Conservation (phyloP, 164 flowering plant species). For the Magnolia changhungtana region DNA sequence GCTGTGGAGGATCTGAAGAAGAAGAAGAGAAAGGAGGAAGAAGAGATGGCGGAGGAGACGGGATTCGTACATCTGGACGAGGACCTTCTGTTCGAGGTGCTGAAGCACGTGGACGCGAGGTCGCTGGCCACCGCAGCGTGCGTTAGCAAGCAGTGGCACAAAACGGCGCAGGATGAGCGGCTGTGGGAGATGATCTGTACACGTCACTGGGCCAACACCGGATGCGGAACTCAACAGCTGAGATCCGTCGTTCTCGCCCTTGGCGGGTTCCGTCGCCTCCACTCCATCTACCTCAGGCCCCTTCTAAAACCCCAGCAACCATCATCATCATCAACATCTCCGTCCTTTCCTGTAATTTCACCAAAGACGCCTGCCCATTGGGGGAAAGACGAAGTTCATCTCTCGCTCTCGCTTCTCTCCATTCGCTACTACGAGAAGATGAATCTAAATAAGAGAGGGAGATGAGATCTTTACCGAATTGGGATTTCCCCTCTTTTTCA, state of each 20-base stretch:
- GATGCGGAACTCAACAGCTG: constrained; percentile 59
- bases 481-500: neutral
- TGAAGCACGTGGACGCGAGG: constrained; percentile 79
- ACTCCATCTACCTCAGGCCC: constrained; percentile 65
- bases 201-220: constrained; percentile 55
- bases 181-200: constrained; percentile 97
- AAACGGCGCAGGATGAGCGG: constrained; percentile 81
- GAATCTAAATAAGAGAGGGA: constrained; percentile 33
- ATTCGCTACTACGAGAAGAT: constrained; percentile 80
- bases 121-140: constrained; percentile 67
- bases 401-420: constrained; percentile 76
- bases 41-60: constrained; percentile 5
- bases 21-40: constrained; percentile 23
- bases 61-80: constrained; percentile 51
- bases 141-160: constrained; percentile 77
- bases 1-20: constrained; percentile 6
- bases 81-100: constrained; percentile 72
- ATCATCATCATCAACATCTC: constrained; percentile 15
- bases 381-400: constrained; percentile 91
- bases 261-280: constrained; percentile 84
- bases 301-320: constrained; percentile 43
- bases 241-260: constrained; percentile 84
- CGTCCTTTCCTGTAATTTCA: constrained; percentile 10
- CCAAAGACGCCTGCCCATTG: constrained; percentile 33
- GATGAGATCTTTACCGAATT: neutral